A percentile compares a stretch with the other conserved stretches of the same genome.
These are phyloP conservation scores for Cercospora berteroae DNA, from an alignment of 2,329 filamentous ascomycete species.

Conservation along the genomic window DNA sequence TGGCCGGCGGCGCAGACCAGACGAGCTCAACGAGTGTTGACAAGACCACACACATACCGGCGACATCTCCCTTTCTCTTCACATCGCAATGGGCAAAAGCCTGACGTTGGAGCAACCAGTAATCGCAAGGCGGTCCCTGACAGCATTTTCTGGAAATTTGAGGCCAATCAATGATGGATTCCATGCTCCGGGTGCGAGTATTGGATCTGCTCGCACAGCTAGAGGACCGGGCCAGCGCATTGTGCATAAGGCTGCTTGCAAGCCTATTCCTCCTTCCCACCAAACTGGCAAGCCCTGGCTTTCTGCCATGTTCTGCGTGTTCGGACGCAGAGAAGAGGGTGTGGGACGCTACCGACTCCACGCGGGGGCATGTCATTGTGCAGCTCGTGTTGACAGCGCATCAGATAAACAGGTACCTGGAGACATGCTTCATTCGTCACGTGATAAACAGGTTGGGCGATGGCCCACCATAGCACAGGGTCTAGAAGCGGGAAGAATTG, in stretches of 20 bases:
- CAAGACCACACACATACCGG: not conserved
- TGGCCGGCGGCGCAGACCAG: conserved; percentile 12
- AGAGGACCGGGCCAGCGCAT: conserved; percentile 28
- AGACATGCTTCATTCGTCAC: conserved; percentile 21
- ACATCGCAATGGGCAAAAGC: not conserved
- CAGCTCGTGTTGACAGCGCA: conserved; percentile 24
- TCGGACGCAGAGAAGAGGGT: conserved; percentile 8
- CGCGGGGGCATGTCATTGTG: conserved; percentile 20
- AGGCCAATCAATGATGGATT: conserved; percentile 24
- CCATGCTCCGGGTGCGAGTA: conserved; percentile 19
- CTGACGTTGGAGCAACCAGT: conserved; percentile 26
- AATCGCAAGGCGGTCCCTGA: conserved; percentile 25
- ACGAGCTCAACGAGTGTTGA: conserved; percentile 1
- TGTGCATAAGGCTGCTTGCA: conserved; percentile 24
- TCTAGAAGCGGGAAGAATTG: not conserved
- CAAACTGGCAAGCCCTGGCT: conserved; percentile 15
- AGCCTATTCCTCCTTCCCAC: conserved; percentile 13
- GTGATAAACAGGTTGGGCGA: conserved; percentile 12
- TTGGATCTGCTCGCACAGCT: conserved; percentile 21
- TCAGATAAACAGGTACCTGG: conserved; percentile 15
- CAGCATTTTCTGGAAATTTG: conserved; percentile 12
- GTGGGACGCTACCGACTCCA: conserved; percentile 14
- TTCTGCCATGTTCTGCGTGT: conserved; percentile 3
- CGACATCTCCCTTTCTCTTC: not conserved
- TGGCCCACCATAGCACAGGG: not conserved